Conservation (phyloP, 257 asterid species). For the Solanum acaule region DNA sequence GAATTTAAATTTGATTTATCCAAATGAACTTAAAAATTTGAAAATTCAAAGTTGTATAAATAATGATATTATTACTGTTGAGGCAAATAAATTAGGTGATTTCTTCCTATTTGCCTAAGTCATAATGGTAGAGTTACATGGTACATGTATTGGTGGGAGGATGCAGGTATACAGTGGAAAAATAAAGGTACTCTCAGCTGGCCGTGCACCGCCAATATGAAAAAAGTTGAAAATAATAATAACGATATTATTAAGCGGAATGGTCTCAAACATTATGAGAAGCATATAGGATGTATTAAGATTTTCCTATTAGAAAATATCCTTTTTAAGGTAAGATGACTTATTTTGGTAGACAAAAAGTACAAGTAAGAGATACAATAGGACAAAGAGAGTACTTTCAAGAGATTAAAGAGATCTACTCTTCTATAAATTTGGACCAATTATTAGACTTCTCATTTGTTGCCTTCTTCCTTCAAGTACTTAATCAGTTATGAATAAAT, state of each 20-base stretch:
- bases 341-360: background rate
- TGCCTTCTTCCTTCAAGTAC: background rate
- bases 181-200: background rate
- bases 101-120: background rate
- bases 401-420: background rate
- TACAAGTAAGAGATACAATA: background rate
- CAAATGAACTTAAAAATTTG: background rate
- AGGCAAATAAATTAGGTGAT: background rate
- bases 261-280: background rate
- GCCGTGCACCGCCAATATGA: background rate
- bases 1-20: background rate
- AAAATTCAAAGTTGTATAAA: background rate
- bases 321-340: background rate
- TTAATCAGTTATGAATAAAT: background rate
- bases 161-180: background rate
- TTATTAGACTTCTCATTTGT: background rate
- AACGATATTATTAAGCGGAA: background rate
- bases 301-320: background rate
- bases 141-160: background rate
- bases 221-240: background rate
- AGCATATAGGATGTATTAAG: background rate
- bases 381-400: background rate
- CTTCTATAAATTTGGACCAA: background rate
- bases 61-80: background rate
- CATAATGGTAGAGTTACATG: background rate